phyloP scores from a whole-genome alignment of 2,329 filamentous ascomycete genomes.

The Aspergillus hiratsukae region DNA sequence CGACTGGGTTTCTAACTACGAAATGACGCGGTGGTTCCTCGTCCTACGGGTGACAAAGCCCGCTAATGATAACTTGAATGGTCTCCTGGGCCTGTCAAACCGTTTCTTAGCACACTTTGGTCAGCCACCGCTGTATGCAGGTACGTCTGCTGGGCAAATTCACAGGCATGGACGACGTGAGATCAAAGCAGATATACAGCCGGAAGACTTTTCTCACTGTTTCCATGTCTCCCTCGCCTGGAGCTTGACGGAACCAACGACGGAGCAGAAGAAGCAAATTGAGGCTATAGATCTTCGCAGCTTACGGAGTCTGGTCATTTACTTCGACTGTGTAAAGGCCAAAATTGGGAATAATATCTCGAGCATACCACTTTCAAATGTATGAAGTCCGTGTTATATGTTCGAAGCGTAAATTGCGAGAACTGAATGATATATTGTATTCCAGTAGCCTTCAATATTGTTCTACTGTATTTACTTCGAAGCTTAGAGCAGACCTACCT shows the following conservation, averaged over 20 bases:
- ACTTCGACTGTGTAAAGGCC: constrained; percentile 61
- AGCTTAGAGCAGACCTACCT: too few species aligned
- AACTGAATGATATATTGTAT: constrained; percentile 2
- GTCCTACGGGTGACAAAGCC: constrained; percentile 60
- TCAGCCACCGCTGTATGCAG: constrained; percentile 67
- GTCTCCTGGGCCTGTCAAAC: constrained; percentile 66
- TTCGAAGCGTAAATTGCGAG: neutral
- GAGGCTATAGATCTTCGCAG: constrained; percentile 19
- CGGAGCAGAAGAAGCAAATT: constrained; percentile 37
- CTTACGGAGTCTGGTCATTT: constrained; percentile 46
- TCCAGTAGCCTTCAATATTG: neutral
- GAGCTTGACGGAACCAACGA: constrained; percentile 57
- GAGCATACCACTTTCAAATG: constrained; percentile 25
- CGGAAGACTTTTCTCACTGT: constrained; percentile 47
- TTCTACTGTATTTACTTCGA: too few species aligned
- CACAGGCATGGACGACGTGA: neutral
- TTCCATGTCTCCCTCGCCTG: constrained; percentile 93
- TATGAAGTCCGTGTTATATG: constrained; percentile 11
- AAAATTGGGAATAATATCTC: constrained; percentile 69
- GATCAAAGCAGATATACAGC: neutral
- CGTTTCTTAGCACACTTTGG: constrained; percentile 52
- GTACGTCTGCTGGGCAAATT: neutral
- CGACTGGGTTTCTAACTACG: constrained; percentile 64
- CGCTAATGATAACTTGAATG: constrained; percentile 52
- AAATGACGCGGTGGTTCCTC: constrained; percentile 73